Evolutionary conservation across 2,329 filamentous ascomycete genomes (phyloP).

Genomic region (Anthostomella pinea): DNA sequence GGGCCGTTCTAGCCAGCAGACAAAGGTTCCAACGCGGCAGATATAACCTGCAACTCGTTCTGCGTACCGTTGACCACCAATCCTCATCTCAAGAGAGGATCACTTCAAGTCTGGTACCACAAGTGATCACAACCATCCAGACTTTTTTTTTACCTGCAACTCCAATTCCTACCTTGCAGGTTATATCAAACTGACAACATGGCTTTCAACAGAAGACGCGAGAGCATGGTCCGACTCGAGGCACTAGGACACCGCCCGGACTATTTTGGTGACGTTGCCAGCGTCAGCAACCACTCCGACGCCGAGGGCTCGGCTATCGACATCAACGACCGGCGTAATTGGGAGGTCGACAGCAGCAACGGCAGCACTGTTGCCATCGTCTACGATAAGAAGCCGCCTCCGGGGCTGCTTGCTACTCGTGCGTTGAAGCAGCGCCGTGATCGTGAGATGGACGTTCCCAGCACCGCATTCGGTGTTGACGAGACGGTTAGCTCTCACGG

Average conservation of each 20-base stretch:
- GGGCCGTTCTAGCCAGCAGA: too few relatives aligned
- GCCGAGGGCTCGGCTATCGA: neutral
- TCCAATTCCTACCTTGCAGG: neutral
- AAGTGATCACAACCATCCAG: too few relatives aligned
- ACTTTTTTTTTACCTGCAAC: neutral
- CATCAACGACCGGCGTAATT: conserved; percentile 2
- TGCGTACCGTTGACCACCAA: too few relatives aligned
- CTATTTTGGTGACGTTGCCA: conserved; percentile 13
- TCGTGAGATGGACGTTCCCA: too few relatives aligned
- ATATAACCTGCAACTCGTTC: too few relatives aligned
- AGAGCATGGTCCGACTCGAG: conserved; percentile 16
- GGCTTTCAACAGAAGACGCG: conserved; percentile 3
- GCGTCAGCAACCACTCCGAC: conserved; percentile 1
- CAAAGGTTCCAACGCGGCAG: too few relatives aligned
- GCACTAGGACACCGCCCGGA: conserved; percentile 15
- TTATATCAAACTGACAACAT: conserved; percentile 1
- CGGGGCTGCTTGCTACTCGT: too few relatives aligned
- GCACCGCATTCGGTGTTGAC: too few relatives aligned
- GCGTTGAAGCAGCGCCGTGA: too few relatives aligned
- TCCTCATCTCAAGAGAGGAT: too few relatives aligned
- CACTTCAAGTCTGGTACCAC: too few relatives aligned
- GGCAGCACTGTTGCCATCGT: conserved; percentile 8
- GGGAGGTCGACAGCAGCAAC: conserved; percentile 6
- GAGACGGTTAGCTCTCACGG: too few relatives aligned
- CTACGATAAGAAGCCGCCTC: conserved; percentile 10